Evolutionary conservation across 2,329 filamentous ascomycete genomes (phyloP), one percentile per base, ranked within the genome.

Genomic region (Cladophialophora chaetospira): DNA sequence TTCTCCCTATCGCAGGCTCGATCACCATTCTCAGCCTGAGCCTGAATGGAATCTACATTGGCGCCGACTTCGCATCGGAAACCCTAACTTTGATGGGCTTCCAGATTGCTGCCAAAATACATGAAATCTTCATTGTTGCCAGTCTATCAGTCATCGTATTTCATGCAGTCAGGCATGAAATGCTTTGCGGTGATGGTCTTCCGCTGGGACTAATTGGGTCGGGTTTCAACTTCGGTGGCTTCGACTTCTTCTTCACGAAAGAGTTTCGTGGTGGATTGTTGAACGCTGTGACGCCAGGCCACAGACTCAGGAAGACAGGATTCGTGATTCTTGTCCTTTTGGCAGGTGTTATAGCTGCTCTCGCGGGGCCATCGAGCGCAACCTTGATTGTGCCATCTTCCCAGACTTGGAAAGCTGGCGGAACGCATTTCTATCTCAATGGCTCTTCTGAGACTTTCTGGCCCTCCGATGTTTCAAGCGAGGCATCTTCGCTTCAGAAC

Each of bases 181-280:
- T 63, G 21, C 45, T 50, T 25, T 35, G 29, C 29, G 50, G 55
- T 19, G 47, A 54, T 35, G 61, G 61, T 10, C 55, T 63, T n/a
- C 55, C 61, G n/a, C 31, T 63, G 10, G 61, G 61, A 19, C 51
- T 63, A 42, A 33, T 63, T 17, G 57, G 54, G 10, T 57, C 61
- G 17, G 58, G 58, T 11, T 57, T 56, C 31, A 52, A 51, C 48
- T 57, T 63, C 15, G 44, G 45, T 19, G 53, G 57, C 28, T 50
- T 57, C 4, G 33, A 43, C 3, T 61, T 51, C 17, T 21, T 63
- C 40, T 57, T 56, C 11, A 45, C 17, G 13, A 56, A 51, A 51
- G 59, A 61, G 44, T 63, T 61, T 26, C 42, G 29, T 5, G 58
- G 52, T 19, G 46, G 23, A 25, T 13, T 57, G 15, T 17, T 31